phyloP scores from a whole-genome alignment of 805 yeast genomes.

The Priceomyces haplophilus region DNA sequence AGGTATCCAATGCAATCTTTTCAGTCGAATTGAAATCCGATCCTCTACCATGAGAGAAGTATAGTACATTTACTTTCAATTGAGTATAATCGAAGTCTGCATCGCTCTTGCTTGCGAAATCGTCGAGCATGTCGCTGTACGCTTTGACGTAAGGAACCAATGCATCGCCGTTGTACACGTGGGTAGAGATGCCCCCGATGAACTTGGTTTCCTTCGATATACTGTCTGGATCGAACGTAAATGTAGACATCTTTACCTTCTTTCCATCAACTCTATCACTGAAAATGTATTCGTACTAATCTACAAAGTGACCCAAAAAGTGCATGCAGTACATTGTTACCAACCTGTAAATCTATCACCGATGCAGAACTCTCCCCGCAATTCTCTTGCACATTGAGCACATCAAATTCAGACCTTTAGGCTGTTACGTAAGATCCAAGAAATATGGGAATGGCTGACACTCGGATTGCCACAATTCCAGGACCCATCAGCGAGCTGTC shows the following conservation, averaged over 20 bases:
- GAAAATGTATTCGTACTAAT: no score
- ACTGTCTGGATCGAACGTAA: not conserved
- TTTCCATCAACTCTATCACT: no score
- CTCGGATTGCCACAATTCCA: no score
- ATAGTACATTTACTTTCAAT: constrained; percentile 38
- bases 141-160: constrained; percentile 25
- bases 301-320: no score
- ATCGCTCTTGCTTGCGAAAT: not conserved
- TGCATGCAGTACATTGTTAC: no score
- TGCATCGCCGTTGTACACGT: constrained; percentile 39
- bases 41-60: constrained; percentile 47
- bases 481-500: no score
- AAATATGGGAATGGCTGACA: no score
- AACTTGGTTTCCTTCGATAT: constrained; percentile 5
- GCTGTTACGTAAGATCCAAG: no score
- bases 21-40: constrained; percentile 37
- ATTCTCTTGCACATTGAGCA: no score
- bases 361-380: no score
- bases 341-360: no score
- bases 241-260: not conserved
- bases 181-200: constrained; percentile 47
- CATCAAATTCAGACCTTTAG: no score
- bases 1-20: constrained; percentile 36
- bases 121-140: constrained; percentile 10
- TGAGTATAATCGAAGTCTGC: constrained; percentile 11